These are phyloP conservation scores for Trichoderma aggressivum DNA, from an alignment of 2,329 filamentous ascomycete species.

Conservation along the genomic window DNA sequence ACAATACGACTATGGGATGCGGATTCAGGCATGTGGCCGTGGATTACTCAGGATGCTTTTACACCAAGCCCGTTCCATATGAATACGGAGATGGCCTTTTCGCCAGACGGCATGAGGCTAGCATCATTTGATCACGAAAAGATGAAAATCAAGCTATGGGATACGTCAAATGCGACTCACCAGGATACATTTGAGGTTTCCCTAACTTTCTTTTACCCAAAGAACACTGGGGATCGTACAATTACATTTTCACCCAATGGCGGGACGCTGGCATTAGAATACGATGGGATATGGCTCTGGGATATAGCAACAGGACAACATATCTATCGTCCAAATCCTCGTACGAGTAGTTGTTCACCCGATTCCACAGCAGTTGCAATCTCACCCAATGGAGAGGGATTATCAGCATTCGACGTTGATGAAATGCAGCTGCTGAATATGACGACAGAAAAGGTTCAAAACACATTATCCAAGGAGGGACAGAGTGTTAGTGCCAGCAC, in stretches of 20 bases:
- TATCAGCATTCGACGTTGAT: background rate
- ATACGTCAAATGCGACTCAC: background rate
- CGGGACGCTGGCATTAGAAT: background rate
- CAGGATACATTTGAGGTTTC: background rate
- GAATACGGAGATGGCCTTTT: background rate
- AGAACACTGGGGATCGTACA: no score
- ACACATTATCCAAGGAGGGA: accelerated
- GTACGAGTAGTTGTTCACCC: no score
- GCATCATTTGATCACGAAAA: background rate
- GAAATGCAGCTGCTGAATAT: background rate
- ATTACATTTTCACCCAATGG: background rate
- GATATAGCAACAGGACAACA: background rate
- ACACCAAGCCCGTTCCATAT: accelerated
- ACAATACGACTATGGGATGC: background rate
- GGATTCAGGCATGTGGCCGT: background rate
- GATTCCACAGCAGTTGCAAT: background rate
- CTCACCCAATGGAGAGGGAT: background rate
- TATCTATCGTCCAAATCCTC: background rate
- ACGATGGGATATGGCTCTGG: background rate
- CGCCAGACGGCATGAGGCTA: background rate
- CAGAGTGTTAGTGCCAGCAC: background rate
- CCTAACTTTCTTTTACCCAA: no score
- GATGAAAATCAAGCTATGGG: background rate
- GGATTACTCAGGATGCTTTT: background rate
- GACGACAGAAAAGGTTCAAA: background rate